Base-by-base conservation (phyloP, 352 stramenopile genomes). In the Globisporangium splendens region DNA sequence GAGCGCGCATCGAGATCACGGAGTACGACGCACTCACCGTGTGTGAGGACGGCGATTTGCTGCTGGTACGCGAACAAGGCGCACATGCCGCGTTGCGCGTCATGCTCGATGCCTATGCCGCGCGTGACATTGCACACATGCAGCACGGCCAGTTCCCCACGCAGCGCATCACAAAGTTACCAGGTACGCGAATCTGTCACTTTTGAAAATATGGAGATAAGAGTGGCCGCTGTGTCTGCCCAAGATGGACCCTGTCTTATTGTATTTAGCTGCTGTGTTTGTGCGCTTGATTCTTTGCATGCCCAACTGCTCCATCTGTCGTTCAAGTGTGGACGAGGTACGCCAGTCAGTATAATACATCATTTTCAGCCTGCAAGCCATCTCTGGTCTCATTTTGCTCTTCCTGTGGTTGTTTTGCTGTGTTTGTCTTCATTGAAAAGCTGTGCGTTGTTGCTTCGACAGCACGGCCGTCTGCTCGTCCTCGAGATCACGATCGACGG, bases 1-100 rank as follows among this genome's bases (percentile, higher is more conserved):
- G 28, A 4, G 28, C 28, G 28, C 20, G 38, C 39, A 44, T 47
- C 33, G 17, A 56, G 35, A 48, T 56, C 15, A 21, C 35, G 0
- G 56, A 69, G 56, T 68, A 71, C 55, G 65, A 83, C 17, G 72
- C 72, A 38, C 54, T 85, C 43, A 74, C 73, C 21, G 58, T 86
- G 24, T 79, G 75, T 61, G 75, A 88, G 50, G 69, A 72, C 52
- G 75, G 78, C 17, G 78, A 88, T 41, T 24, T 88, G 54, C 61
- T 88, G 39, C 69, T 88, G n/a, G 51, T 66, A 20, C 73, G 78
- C 6, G 78, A 86, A 46, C 60, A 72, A 24, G 60, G 84, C 28
- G 49, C 63, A 8, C 59, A 84, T 42, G 52, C 59, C 11, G 15
- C 54, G 28, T 47, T 83, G 31, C 69, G 62, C 15, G 59, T 88